Base-by-base conservation (phyloP, 192 early-diverging fungal species). In the Cladochytrium replicatum region DNA sequence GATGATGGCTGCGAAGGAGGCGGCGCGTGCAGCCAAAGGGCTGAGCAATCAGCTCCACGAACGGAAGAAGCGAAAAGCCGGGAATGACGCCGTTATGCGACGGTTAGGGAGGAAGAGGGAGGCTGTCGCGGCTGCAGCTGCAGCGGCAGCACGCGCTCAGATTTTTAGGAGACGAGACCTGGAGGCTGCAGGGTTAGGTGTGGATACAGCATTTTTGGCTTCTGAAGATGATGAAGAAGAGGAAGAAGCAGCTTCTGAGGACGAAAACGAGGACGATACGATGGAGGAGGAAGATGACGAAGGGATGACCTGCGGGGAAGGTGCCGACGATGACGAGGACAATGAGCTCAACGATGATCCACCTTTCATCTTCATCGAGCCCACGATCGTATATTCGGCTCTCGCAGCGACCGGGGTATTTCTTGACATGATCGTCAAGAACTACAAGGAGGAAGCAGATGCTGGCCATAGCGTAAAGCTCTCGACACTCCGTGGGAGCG, bases 331-430 rank as follows among this genome's bases (percentile, higher is more conserved):
- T 37, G 34, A 37, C 34, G 34, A 37, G 13, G 34, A 37, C 34
- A 24, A 21, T 22, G 52, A 37, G 5, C 25, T 26, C 29, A 25
- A n/a, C n/a, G 19, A 21, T 2, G 49, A 58, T 13, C 4, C 32
- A 7, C 25, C 49, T 6, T 72, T 55, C 55, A 62, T 64, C 17
- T 73, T 67, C 52, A 60, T 73, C 23, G 41, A 63, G 55, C 71
- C 71, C 11, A 47, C 69, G 11, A 50, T 73, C 1, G 71, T 73
- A 13, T 73, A 73, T 43, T 43, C 48, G 11, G 64, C 56, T 6
- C 47, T 73, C 11, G 64, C 66, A 13, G 52, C 67, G 0, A 49
- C 60, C 22, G 64, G 63, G 4, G 32, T 70, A 25, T 69, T 73
- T 41, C 42, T 73, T 31, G 71, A 73, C 37, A 40, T 63, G 55